Evolutionary conservation across 1,284 basidiomycete genomes (phyloP), one percentile per base, ranked within the genome.

Genomic region (Schizophyllum commune): DNA sequence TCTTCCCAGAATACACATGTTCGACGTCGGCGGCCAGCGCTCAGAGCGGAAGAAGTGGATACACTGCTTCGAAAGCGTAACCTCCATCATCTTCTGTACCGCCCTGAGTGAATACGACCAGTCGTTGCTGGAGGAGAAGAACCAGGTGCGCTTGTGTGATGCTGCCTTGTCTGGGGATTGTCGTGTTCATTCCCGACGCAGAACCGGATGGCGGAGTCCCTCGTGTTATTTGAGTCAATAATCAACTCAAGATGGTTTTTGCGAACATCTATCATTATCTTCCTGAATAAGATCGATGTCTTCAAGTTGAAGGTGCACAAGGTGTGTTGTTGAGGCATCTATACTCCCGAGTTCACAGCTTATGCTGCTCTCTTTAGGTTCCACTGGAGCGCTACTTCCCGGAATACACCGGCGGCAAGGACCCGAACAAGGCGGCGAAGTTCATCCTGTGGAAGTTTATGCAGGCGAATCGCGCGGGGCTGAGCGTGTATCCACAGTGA

Each of bases 221-320:
- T 99, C 0, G 85, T 94, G 5, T 82, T 99, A 9, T 99, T 99
- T 68, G 95, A 98, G 74, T 91, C 88, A 1, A 92, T 99, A 47
- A 95, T 98, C 79, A 98, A 98, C 76, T 94, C 94, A n/a, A 79
- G 94, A 56, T 98, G 96, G 96, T 99, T 99, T 80, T 76, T 94
- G 32, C 83, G 93, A 57, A 96, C 94, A 15, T 94, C 91, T 0
- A 92, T 98, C 63, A 96, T 98, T 67, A 74, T 98, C 17, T 96
- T 96, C 79, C 73, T 97, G 60, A 98, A 96, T 77, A 97, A 97
- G 81, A 96, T 96, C 60, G 95, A 97, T 69, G 88, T 97, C 2
- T 98, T 98, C 82, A 96, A 95, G 80, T 83, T 81, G 67, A 98
- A 98, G 74, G 79, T 98, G 32, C 90, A 92, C 4, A 95, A 94